Evolutionary conservation across 805 yeast species (phyloP).

Genomic region (Dipodascus geniculatus): DNA sequence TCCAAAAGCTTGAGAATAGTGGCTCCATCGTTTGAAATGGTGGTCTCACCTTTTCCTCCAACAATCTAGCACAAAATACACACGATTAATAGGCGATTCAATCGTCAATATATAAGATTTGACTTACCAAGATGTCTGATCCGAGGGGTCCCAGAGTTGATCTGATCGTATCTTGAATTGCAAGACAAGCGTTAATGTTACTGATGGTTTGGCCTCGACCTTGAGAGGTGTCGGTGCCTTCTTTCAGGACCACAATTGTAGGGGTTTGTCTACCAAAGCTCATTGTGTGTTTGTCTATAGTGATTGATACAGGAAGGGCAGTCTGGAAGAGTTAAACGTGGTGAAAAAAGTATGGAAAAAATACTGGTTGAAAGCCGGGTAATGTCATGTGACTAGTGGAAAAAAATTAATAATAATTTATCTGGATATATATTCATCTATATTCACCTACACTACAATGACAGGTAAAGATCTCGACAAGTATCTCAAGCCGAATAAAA

Average conservation of each 20-base stretch:
- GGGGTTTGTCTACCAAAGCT: slow-evolving; percentile 90
- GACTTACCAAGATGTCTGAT: slow-evolving; percentile 52
- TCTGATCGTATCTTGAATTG: slow-evolving; percentile 89
- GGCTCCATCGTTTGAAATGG: slow-evolving; percentile 97
- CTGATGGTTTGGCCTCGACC: slow-evolving; percentile 93
- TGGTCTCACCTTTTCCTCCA: slow-evolving; percentile 69
- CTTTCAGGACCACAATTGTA: slow-evolving; percentile 94
- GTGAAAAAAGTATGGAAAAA: background rate
- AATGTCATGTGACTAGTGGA: too few relatives aligned
- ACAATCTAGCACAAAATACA: slow-evolving; percentile 69
- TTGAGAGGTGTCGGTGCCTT: slow-evolving; percentile 95
- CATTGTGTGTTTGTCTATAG: slow-evolving; percentile 32
- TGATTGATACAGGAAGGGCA: background rate
- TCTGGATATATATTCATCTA: too few relatives aligned
- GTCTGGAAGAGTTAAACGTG: background rate
- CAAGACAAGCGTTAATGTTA: slow-evolving; percentile 93
- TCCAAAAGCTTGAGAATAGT: slow-evolving; percentile 85
- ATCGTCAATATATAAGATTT: background rate
- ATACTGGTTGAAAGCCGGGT: too few relatives aligned
- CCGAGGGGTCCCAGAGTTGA: slow-evolving; percentile 97
- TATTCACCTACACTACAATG: too few relatives aligned
- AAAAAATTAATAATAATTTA: too few relatives aligned
- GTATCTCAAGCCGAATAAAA: slow-evolving; percentile 23
- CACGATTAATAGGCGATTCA: background rate
- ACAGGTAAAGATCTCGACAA: background rate